Conservation (phyloP, 163 green algal species). For the Volvox carteri region DNA sequence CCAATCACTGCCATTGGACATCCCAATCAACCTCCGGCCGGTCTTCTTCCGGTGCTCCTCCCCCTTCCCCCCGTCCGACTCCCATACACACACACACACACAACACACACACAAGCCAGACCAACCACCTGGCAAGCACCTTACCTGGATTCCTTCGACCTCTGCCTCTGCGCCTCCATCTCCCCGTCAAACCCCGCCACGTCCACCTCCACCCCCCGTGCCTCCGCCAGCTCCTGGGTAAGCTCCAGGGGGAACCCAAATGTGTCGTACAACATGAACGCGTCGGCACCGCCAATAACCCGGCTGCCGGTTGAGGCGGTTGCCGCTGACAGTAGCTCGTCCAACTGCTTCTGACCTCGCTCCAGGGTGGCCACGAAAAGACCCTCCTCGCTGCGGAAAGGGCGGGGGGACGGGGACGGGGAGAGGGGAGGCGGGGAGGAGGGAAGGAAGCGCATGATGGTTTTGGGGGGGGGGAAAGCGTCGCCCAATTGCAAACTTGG, state of each 20-base stretch:
- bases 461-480: too few species aligned
- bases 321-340: slow-evolving; percentile 73
- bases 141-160: slow-evolving; percentile 76
- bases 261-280: slow-evolving; percentile 95
- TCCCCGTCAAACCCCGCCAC: slow-evolving; percentile 83
- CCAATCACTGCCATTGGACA: too few species aligned
- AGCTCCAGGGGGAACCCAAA: slow-evolving; percentile 97
- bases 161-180: slow-evolving; percentile 84
- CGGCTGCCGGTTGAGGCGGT: background rate
- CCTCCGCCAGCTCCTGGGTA: slow-evolving; percentile 72
- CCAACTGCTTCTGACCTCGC: slow-evolving; percentile 79
- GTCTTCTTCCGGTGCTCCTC: too few species aligned
- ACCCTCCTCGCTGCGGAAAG: slow-evolving; percentile 35
- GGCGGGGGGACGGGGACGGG: background rate
- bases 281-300: slow-evolving; percentile 78
- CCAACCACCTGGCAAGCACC: too few species aligned
- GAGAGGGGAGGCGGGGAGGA: background rate
- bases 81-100: too few species aligned
- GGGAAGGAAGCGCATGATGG: too few species aligned
- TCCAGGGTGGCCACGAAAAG: slow-evolving; percentile 68
- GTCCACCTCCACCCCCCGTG: slow-evolving; percentile 77
- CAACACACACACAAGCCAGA: too few species aligned
- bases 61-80: too few species aligned
- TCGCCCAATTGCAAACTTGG: too few species aligned
- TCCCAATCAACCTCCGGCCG: too few species aligned